These are phyloP conservation scores for Pleurotus pulmonarius DNA, from an alignment of 768 basidiomycete species.

Conservation along the genomic window DNA sequence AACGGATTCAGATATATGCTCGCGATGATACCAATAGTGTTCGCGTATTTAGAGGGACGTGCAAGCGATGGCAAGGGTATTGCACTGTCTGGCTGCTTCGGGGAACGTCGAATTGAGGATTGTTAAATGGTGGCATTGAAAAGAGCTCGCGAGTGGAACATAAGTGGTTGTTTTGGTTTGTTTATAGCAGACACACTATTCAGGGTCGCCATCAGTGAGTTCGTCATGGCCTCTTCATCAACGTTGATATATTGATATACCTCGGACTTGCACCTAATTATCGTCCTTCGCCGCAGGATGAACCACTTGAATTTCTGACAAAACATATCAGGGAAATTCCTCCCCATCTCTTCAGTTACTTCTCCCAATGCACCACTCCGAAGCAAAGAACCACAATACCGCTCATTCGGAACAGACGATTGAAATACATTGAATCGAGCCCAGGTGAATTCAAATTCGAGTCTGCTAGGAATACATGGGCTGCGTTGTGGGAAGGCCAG, in stretches of 20 bases:
- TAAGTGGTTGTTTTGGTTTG: too few species aligned
- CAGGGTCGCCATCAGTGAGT: too few species aligned
- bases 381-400: constrained; percentile 63
- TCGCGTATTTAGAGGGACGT: too few species aligned
- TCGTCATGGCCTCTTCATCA: constrained; percentile 25
- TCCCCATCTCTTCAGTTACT: constrained; percentile 31
- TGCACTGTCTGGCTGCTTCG: too few species aligned
- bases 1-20: not conserved
- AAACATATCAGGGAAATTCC: constrained; percentile 26
- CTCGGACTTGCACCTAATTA: constrained; percentile 59
- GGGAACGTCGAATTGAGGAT: too few species aligned
- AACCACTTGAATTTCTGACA: constrained; percentile 62
- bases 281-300: constrained; percentile 51
- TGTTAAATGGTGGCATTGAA: too few species aligned
- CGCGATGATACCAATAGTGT: too few species aligned
- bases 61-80: too few species aligned
- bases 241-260: constrained; percentile 41
- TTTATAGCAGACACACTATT: too few species aligned
- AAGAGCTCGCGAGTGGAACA: too few species aligned
- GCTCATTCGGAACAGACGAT: constrained; percentile 67
- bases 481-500: constrained; percentile 60
- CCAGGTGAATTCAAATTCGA: constrained; percentile 54
- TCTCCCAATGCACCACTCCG: constrained; percentile 47
- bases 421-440: constrained; percentile 52
- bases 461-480: constrained; percentile 57